Evolutionary conservation across 805 yeast genomes (phyloP).

Genomic region (Candida andamanensis): DNA sequence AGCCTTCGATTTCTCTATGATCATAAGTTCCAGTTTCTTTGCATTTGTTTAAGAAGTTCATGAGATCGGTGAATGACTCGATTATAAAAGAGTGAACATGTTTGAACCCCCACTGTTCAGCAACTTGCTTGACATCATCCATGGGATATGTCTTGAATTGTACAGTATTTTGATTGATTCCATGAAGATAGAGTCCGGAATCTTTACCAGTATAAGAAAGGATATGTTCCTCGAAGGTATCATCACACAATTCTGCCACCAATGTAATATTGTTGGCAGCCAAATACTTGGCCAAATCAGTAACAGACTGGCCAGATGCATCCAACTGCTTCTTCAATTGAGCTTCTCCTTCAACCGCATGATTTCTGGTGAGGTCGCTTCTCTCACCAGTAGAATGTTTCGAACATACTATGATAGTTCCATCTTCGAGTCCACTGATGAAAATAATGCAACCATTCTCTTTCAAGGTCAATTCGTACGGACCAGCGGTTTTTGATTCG

Average conservation of each 20-base stretch:
- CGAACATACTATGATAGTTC: slow-evolving; percentile 79
- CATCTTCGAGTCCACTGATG: slow-evolving; percentile 70
- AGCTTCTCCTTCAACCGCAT: slow-evolving; percentile 66
- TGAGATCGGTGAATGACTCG: slow-evolving; percentile 36
- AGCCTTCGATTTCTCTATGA: slow-evolving; percentile 81
- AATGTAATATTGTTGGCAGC: slow-evolving; percentile 62
- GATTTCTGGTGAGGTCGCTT: slow-evolving; percentile 52
- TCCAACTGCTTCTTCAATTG: slow-evolving; percentile 53
- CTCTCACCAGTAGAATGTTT: slow-evolving; percentile 82
- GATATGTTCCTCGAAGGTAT: slow-evolving; percentile 88
- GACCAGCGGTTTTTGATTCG: slow-evolving; percentile 52
- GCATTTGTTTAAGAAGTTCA: slow-evolving; percentile 49
- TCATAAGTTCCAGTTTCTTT: slow-evolving; percentile 66
- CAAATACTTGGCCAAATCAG: slow-evolving; percentile 53
- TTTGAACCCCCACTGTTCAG: slow-evolving; percentile 64
- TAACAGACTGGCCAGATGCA: slow-evolving; percentile 29
- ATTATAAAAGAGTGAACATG: slow-evolving; percentile 45
- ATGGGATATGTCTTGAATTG: slow-evolving; percentile 63
- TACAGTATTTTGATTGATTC: slow-evolving; percentile 67
- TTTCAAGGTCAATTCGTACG: slow-evolving; percentile 75
- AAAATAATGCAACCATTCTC: slow-evolving; percentile 93
- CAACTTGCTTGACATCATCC: slow-evolving; percentile 55
- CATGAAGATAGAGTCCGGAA: slow-evolving; percentile 88
- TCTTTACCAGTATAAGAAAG: slow-evolving; percentile 59
- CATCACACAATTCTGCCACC: slow-evolving; percentile 91